Conservation (phyloP, 2,329 filamentous ascomycete species). For the Allantophomopsis lycopodina region DNA sequence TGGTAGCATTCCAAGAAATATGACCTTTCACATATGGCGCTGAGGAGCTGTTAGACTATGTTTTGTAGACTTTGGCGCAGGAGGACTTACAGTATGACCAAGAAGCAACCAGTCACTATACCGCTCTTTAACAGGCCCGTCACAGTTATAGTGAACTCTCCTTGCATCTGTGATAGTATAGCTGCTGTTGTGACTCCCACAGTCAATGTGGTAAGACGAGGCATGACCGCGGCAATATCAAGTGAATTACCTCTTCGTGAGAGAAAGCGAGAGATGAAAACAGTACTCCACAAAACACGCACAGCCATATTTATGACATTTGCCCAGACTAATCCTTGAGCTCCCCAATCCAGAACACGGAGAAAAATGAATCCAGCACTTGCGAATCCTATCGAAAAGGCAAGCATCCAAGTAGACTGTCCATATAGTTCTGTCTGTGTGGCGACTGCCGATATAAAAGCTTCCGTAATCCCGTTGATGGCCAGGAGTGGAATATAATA, state of each 20-base stretch:
- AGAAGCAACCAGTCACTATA: constrained; percentile 34
- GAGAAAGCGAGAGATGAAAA: constrained; percentile 60
- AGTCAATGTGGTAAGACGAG: constrained; percentile 27
- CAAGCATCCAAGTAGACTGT: constrained; percentile 76
- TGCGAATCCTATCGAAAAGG: constrained; percentile 67
- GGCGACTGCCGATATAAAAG: constrained; percentile 83
- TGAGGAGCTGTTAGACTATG: constrained; percentile 14
- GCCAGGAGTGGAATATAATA: constrained; percentile 90
- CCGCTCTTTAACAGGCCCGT: constrained; percentile 29
- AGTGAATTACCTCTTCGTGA: constrained; percentile 26
- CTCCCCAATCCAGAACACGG: constrained; percentile 54
- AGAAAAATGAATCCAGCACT: constrained; percentile 64
- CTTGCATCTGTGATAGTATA: constrained; percentile 20
- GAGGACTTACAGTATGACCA: constrained; percentile 43
- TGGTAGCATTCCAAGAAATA: constrained; percentile 37
- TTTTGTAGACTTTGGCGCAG: constrained; percentile 8
- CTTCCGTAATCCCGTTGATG: constrained; percentile 81
- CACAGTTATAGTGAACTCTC: constrained; percentile 12
- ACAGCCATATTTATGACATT: constrained; percentile 85
- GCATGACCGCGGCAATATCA: constrained; percentile 25
- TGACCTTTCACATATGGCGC: constrained; percentile 36
- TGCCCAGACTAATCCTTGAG: constrained; percentile 68
- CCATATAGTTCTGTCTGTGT: constrained; percentile 57
- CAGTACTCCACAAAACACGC: constrained; percentile 66
- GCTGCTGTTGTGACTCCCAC: constrained; percentile 29